Base-by-base conservation (phyloP, 345 rosid genomes). In the Combretum micranthum region DNA sequence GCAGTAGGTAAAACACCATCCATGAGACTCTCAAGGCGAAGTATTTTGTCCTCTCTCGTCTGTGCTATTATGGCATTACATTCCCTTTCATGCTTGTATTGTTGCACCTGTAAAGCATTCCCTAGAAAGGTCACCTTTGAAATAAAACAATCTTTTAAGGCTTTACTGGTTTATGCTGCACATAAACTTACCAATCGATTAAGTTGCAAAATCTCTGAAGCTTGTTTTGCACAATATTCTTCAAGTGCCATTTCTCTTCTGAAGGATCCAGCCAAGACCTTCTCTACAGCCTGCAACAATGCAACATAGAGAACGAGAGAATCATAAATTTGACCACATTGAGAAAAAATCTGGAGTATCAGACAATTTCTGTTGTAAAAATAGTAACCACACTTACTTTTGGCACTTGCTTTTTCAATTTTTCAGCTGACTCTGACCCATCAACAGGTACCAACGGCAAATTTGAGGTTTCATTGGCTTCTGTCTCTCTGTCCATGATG, bases 201-300 rank as follows among this genome's bases (percentile, higher is more conserved):
- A 51, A 90, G 90, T 74, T 87, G 97, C 69, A 63, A 77, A 69
- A 94, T 90, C 72, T 94, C 96, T 43, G 82, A 75, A 75, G 83
- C 77, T 80, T 87, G 99, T 65, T 86, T 90, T 66, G 78, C 83
- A 72, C 96, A 94, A 55, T 72, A 79, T 68, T 94, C 97, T 76
- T 94, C 97, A 53, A 90, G 64, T 68, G 96, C 99, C 97, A 94
- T 94, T 81, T 94, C 97, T 71, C 97, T 84, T 66, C 99, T 72
- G 65, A 94, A 87, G 44, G 99, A 87, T 68, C 96, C 97, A 26
- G 96, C 87, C 77, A 94, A 79, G 55, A 94, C 96, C 77, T 85
- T 90, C 81, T 84, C 87, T 65, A 90, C 96, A 52, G 99, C 97
- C 99, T 94, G 75, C 52, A 62, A 20, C 26, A 22, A 32, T 32